Conservation (phyloP, 169 alveolate species). For the Plasmodium yoelii region DNA sequence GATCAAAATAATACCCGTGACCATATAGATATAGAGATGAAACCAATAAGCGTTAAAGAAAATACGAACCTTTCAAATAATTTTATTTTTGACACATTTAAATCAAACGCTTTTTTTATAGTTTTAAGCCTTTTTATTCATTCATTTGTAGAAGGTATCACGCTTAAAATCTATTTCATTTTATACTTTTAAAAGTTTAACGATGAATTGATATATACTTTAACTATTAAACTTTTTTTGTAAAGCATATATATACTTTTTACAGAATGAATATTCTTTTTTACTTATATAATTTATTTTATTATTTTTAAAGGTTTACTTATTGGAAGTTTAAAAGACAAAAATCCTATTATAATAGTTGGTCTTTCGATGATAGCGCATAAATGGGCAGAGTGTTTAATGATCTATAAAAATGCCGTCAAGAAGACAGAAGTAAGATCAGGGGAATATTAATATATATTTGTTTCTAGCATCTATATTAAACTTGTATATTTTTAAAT, state of each 20-base stretch:
- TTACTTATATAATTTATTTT: conserved; percentile 18
- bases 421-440: conserved; percentile 45
- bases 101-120: conserved; percentile 65
- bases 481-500: no score
- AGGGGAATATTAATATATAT: not conserved
- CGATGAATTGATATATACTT: no score
- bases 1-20: conserved; percentile 28
- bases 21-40: conserved; percentile 19
- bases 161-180: conserved; percentile 5
- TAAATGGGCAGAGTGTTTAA: conserved; percentile 74
- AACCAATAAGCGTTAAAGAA: conserved; percentile 24
- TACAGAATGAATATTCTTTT: not conserved
- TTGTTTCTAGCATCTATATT: conserved; percentile 8
- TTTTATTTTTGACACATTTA: conserved; percentile 37
- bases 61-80: conserved; percentile 11
- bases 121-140: conserved; percentile 73
- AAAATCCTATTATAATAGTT: conserved; percentile 55
- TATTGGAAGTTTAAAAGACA: conserved; percentile 72
- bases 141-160: conserved; percentile 66
- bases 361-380: conserved; percentile 73
- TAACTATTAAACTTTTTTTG: not conserved
- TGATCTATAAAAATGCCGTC: conserved; percentile 51
- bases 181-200: no score
- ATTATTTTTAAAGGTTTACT: conserved; percentile 44
- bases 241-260: conserved; percentile 4